These are phyloP conservation scores for Phaeotremella skinneri DNA, from an alignment of 768 basidiomycete species.

Conservation along the genomic window DNA sequence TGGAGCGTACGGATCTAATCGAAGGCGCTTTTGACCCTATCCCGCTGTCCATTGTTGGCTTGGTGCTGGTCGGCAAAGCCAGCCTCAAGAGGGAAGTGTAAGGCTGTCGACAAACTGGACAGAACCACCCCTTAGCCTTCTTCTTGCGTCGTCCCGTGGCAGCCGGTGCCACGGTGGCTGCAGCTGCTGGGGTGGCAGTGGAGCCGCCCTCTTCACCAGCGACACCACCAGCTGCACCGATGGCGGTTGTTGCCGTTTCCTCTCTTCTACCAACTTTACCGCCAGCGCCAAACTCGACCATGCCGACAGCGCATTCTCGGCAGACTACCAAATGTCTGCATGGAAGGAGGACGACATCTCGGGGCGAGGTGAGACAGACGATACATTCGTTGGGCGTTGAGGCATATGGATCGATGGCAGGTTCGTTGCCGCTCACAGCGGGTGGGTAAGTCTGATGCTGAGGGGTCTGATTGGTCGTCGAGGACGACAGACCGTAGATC, in stretches of 20 bases:
- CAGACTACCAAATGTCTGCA: constrained; percentile 94
- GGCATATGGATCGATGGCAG: constrained; percentile 63
- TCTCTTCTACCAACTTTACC: constrained; percentile 62
- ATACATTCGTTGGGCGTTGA: constrained; percentile 68
- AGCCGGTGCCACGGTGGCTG: constrained; percentile 48
- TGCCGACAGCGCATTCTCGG: constrained; percentile 90
- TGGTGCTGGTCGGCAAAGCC: constrained; percentile 54
- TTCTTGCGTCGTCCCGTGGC: constrained; percentile 64
- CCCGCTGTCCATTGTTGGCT: constrained; percentile 19
- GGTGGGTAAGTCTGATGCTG: constrained; percentile 52
- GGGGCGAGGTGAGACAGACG: constrained; percentile 78
- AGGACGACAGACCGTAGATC: constrained; percentile 81
- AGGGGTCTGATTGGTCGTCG: constrained; percentile 24
- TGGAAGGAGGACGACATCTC: constrained; percentile 88
- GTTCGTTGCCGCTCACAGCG: constrained; percentile 36
- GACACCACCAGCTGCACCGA: constrained; percentile 32
- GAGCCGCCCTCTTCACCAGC: constrained; percentile 50
- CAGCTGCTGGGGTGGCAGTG: constrained; percentile 27
- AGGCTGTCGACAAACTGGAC: constrained; percentile 91
- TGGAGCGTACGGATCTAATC: constrained; percentile 27
- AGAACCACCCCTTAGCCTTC: constrained; percentile 96
- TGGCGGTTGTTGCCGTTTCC: constrained; percentile 56
- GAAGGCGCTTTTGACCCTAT: constrained; percentile 36
- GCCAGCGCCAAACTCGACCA: constrained; percentile 96
- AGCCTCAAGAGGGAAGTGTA: constrained; percentile 85